phyloP scores from a whole-genome alignment of 768 basidiomycete genomes.

The Cystobasidium ongulense region DNA sequence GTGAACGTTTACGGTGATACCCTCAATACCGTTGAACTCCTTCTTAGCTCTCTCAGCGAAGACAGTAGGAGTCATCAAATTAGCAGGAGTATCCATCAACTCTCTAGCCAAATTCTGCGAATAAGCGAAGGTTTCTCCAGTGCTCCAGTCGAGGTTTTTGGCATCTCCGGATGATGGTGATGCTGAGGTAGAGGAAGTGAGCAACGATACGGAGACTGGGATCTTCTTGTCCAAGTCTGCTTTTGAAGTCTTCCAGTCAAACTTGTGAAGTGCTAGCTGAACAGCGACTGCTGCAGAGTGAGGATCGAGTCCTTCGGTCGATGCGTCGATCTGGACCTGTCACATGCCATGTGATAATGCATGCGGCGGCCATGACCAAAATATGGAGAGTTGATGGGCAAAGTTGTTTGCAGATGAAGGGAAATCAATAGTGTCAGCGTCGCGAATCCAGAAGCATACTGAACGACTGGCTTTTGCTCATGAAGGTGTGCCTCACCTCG shows the following conservation, averaged over 20 bases:
- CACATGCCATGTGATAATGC: neutral
- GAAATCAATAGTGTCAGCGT: neutral
- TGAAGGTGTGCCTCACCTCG: conserved; percentile 3
- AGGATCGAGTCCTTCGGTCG: conserved; percentile 7
- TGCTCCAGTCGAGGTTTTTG: conserved; percentile 54
- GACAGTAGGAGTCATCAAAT: conserved; percentile 72
- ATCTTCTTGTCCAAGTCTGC: conserved; percentile 24
- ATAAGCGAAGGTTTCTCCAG: conserved; percentile 63
- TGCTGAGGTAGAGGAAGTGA: neutral
- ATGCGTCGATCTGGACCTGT: conserved; percentile 21
- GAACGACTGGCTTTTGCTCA: neutral
- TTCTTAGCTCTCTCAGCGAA: conserved; percentile 64
- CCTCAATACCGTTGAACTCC: conserved; percentile 59
- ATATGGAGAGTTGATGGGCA: neutral
- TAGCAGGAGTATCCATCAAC: conserved; percentile 78
- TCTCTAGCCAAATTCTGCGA: conserved; percentile 61
- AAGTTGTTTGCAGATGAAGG: neutral
- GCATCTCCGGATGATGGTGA: conserved; percentile 42
- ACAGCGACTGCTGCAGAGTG: conserved; percentile 4
- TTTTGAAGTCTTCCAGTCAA: conserved; percentile 31
- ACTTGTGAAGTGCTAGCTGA: conserved; percentile 26
- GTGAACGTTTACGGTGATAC: conserved; percentile 57
- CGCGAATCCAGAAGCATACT: neutral
- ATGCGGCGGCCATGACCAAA: neutral
- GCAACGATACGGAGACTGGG: conserved; percentile 2